phyloP scores from a whole-genome alignment of 805 yeast species.

The Metschnikowia lachancei region DNA sequence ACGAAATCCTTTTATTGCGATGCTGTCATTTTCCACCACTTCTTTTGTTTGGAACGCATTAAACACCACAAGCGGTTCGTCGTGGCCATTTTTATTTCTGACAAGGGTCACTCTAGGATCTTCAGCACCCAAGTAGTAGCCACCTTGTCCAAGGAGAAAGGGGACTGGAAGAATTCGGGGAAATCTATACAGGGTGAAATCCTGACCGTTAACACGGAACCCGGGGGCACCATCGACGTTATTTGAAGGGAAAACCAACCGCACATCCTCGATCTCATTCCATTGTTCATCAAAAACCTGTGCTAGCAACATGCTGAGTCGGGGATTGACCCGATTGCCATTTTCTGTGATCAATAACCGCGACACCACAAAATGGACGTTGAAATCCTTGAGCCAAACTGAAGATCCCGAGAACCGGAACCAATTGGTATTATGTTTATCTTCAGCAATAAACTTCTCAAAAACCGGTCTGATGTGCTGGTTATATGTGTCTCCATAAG shows the following conservation, averaged over 20 bases:
- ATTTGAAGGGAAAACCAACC: slow-evolving; percentile 26
- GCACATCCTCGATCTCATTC: slow-evolving; percentile 22
- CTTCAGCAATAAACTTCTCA: slow-evolving; percentile 1
- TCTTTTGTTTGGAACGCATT: slow-evolving; percentile 28
- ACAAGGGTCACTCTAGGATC: slow-evolving; percentile 46
- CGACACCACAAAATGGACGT: slow-evolving; percentile 22
- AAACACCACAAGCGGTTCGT: slow-evolving; percentile 48
- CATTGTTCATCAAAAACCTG: slow-evolving; percentile 24
- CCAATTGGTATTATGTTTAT: slow-evolving; percentile 16
- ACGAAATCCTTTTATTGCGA: slow-evolving; percentile 1
- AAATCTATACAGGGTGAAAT: slow-evolving; percentile 9
- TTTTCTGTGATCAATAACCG: slow-evolving; percentile 18
- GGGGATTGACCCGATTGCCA: slow-evolving; percentile 15
- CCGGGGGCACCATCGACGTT: not conserved
- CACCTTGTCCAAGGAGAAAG: slow-evolving; percentile 8
- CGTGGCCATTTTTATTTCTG: slow-evolving; percentile 30
- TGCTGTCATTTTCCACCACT: not conserved
- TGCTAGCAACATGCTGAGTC: slow-evolving; percentile 17
- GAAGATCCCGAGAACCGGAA: slow-evolving; percentile 23
- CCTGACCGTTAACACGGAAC: slow-evolving; percentile 7
- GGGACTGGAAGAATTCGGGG: slow-evolving; percentile 16
- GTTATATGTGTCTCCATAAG: slow-evolving; percentile 10
- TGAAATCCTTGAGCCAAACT: slow-evolving; percentile 24
- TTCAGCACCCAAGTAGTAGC: slow-evolving; percentile 43
- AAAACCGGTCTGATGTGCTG: slow-evolving; percentile 8